phyloP scores from a whole-genome alignment of 768 basidiomycete species.

The Calocybe cyanea region DNA sequence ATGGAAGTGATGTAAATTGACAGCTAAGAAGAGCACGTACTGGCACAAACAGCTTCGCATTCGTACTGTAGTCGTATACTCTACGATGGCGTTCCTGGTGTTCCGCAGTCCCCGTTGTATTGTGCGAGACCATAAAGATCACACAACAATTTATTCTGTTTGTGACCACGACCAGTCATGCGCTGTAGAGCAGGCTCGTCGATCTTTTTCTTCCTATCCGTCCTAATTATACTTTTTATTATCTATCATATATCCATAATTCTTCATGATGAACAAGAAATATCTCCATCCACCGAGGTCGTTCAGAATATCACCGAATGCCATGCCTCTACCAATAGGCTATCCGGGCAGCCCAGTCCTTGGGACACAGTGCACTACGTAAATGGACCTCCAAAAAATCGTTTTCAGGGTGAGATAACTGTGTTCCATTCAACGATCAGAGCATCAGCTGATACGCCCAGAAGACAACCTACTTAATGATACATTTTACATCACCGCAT shows the following conservation, averaged over 20 bases:
- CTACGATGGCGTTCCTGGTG: no score
- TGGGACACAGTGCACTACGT: constrained; percentile 15
- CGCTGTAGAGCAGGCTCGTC: background rate
- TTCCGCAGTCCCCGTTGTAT: no score
- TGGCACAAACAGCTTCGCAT: no score
- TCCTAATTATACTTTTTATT: background rate
- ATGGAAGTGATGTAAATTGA: no score
- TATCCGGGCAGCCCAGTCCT: background rate
- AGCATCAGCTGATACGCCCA: background rate
- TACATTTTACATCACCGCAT: constrained; percentile 51
- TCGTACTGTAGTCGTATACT: no score
- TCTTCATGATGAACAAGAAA: background rate
- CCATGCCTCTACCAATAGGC: background rate
- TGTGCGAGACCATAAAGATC: background rate
- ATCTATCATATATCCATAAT: constrained; percentile 3
- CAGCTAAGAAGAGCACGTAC: no score
- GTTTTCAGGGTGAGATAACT: constrained; percentile 12
- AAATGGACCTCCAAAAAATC: constrained; percentile 7
- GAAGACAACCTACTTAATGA: constrained; percentile 47
- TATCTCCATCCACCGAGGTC: background rate
- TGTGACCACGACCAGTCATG: background rate
- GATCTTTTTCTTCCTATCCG: background rate
- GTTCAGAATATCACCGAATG: background rate
- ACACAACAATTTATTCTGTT: background rate
- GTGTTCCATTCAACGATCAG: background rate